Evolutionary conservation across 768 basidiomycete species (phyloP).

Genomic region (Austroboletus eburneus): DNA sequence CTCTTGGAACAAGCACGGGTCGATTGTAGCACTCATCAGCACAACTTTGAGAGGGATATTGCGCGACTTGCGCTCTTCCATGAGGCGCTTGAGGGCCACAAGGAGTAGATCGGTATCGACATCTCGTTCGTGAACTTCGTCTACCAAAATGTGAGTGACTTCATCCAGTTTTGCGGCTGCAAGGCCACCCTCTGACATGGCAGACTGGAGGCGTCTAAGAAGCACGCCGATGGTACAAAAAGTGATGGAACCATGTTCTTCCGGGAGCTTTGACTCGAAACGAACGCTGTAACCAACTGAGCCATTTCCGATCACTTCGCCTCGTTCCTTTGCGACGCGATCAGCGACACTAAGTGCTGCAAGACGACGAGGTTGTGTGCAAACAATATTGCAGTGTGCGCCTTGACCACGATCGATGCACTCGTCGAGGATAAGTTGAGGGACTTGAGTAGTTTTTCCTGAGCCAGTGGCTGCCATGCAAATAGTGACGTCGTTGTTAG

Average conservation of each 20-base stretch:
- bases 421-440: slow-evolving; percentile 86
- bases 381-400: slow-evolving; percentile 82
- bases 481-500: slow-evolving; percentile 78
- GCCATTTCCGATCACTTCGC: slow-evolving; percentile 57
- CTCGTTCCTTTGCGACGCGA: slow-evolving; percentile 87
- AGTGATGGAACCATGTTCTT: slow-evolving; percentile 78
- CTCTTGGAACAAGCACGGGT: slow-evolving; percentile 80
- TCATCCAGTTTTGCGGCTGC: slow-evolving; percentile 52
- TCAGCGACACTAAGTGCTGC: slow-evolving; percentile 91
- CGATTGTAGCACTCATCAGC: slow-evolving; percentile 96
- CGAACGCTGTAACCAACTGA: slow-evolving; percentile 90
- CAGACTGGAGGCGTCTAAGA: slow-evolving; percentile 78
- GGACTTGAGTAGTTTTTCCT: slow-evolving; percentile 93
- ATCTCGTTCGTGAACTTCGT: slow-evolving; percentile 95
- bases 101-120: slow-evolving; percentile 89
- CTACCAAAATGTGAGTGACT: slow-evolving; percentile 87
- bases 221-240: slow-evolving; percentile 94
- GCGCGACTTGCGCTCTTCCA: slow-evolving; percentile 67
- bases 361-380: slow-evolving; percentile 88
- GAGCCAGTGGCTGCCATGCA: slow-evolving; percentile 89
- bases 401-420: slow-evolving; percentile 77
- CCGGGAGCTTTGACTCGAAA: slow-evolving; percentile 78
- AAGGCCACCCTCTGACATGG: slow-evolving; percentile 44
- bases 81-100: slow-evolving; percentile 80
- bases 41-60: slow-evolving; percentile 78